phyloP scores from a whole-genome alignment of 306 rosid genomes.

The Crataegus laevigata region DNA sequence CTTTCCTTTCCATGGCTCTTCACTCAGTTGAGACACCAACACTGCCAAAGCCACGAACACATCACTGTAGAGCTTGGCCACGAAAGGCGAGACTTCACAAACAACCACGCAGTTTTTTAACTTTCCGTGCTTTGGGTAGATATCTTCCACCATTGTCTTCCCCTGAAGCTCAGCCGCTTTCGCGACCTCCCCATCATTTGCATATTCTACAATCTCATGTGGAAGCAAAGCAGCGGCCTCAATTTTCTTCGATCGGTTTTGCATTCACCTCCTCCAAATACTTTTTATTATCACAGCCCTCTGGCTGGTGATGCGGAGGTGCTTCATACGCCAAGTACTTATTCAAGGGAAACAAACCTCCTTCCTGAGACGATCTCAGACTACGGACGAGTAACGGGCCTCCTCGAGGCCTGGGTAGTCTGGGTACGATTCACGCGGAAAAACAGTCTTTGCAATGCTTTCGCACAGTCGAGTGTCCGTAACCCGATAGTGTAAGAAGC shows the following conservation, averaged over 20 bases:
- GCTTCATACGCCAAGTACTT: neutral
- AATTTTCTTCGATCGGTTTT: neutral
- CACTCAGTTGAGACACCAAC: constrained; percentile 51
- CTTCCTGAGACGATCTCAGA: neutral
- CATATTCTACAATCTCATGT: neutral
- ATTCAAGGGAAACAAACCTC: neutral
- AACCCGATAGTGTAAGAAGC: neutral
- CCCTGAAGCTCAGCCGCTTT: too few species aligned
- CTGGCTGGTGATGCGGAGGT: too few species aligned
- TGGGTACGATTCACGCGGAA: neutral
- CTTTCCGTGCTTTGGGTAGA: neutral
- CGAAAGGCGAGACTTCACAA: constrained; percentile 29
- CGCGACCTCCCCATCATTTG: neutral
- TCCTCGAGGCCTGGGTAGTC: neutral
- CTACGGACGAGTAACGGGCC: neutral
- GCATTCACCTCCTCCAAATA: neutral
- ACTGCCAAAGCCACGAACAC: constrained; percentile 47
- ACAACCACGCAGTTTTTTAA: neutral
- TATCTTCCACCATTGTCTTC: too few species aligned
- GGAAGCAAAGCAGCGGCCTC: neutral
- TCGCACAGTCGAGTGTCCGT: neutral
- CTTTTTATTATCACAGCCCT: neutral
- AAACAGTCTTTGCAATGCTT: neutral
- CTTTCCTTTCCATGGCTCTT: constrained; percentile 42
- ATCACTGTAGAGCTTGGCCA: constrained; percentile 35